These are phyloP conservation scores for Fusarium anthophilum DNA, from an alignment of 2,329 filamentous ascomycete species.

Conservation along the genomic window DNA sequence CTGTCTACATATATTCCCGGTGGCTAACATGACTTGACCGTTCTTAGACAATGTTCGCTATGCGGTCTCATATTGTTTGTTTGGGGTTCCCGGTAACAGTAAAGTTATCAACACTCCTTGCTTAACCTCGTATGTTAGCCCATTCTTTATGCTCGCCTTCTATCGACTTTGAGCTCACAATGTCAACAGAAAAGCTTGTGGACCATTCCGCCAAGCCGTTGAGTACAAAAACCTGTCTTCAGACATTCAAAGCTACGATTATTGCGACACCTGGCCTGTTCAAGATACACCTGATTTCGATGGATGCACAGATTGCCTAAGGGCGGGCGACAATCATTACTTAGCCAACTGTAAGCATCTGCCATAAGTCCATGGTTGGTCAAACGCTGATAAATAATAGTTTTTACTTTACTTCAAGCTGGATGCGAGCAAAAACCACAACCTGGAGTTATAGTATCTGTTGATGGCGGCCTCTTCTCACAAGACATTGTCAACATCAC, in stretches of 20 bases:
- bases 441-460: no score
- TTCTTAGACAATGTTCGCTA: conserved; percentile 66
- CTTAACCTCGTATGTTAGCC: conserved; percentile 56
- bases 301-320: conserved; percentile 60
- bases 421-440: conserved; percentile 64
- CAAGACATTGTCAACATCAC: no score
- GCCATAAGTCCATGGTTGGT: neutral
- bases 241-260: conserved; percentile 58
- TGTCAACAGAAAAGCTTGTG: conserved; percentile 61
- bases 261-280: conserved; percentile 61
- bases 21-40: neutral
- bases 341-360: conserved; percentile 62
- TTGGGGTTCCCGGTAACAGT: conserved; percentile 56
- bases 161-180: conserved; percentile 2
- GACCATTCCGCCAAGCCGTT: conserved; percentile 56
- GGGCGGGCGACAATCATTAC: conserved; percentile 49
- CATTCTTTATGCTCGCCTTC: neutral
- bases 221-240: conserved; percentile 60
- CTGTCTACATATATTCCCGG: neutral
- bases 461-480: no score
- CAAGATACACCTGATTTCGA: conserved; percentile 48
- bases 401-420: conserved; percentile 61
- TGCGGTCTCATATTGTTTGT: conserved; percentile 65
- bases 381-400: conserved; percentile 45
- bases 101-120: conserved; percentile 59